Percentiles rank a stretch among this genome's conserved stretches.
Conservation (phyloP, 2,329 filamentous ascomycete genomes). For the Ophiostoma quercus region DNA sequence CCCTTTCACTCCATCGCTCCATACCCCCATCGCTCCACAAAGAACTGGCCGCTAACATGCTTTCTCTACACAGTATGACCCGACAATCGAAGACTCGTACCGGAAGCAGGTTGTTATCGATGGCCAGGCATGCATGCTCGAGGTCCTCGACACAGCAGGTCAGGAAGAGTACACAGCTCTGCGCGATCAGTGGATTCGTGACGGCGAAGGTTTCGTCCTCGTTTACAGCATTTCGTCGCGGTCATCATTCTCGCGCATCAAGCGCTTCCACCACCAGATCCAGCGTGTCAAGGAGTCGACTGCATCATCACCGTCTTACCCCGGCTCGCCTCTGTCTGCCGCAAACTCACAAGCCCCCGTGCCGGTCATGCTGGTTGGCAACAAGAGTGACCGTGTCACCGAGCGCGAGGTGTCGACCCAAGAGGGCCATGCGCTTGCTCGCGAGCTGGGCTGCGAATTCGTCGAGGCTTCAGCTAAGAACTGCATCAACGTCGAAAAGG, state of each 20-base stretch:
- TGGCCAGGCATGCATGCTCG: slow-evolving; percentile 90
- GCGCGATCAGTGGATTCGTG: slow-evolving; percentile 96
- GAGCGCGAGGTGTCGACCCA: slow-evolving; percentile 95
- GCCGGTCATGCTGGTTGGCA: slow-evolving; percentile 96
- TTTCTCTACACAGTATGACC: slow-evolving; percentile 59
- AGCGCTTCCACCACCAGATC: slow-evolving; percentile 93
- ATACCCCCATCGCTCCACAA: background rate
- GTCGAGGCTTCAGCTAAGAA: slow-evolving; percentile 97
- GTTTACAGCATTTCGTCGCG: slow-evolving; percentile 98
- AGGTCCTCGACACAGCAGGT: slow-evolving; percentile 93
- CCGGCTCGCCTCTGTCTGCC: slow-evolving; percentile 64
- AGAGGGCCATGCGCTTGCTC: slow-evolving; percentile 85
- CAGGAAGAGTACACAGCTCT: slow-evolving; percentile 98
- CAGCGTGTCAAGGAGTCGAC: slow-evolving; percentile 93
- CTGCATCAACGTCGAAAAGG: slow-evolving; percentile 97
- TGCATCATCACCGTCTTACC: slow-evolving; percentile 68
- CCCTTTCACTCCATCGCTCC: background rate
- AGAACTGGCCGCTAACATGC: slow-evolving; percentile 14
- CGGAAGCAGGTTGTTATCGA: slow-evolving; percentile 91
- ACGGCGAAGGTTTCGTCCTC: slow-evolving; percentile 93
- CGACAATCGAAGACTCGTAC: slow-evolving; percentile 83
- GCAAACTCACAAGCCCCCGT: slow-evolving; percentile 61
- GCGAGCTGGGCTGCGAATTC: slow-evolving; percentile 91
- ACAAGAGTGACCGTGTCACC: slow-evolving; percentile 95
- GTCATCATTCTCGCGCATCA: slow-evolving; percentile 90